Percentiles rank a stretch among this genome's conserved stretches.
Evolutionary conservation across 805 yeast species (phyloP).

Genomic region (Schwanniomyces sp.): DNA sequence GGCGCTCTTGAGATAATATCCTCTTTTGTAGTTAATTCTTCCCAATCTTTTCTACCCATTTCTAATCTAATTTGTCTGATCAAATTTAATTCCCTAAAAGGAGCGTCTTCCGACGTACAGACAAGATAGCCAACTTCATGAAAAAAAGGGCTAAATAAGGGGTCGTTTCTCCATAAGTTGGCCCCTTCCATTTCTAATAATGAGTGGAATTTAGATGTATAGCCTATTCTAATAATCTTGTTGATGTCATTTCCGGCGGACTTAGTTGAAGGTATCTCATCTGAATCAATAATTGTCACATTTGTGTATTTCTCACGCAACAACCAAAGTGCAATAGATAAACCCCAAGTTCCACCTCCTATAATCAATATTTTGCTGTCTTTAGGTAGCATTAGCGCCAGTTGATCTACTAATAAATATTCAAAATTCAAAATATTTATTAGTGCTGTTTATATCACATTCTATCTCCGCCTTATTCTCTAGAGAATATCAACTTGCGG

Average conservation of each 20-base stretch:
- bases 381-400: background rate
- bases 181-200: constrained; percentile 7
- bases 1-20: background rate
- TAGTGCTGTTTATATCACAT: too few relatives aligned
- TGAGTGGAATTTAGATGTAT: constrained; percentile 1
- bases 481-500: too few relatives aligned
- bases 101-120: constrained; percentile 1
- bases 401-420: too few relatives aligned
- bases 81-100: background rate
- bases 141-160: constrained; percentile 9
- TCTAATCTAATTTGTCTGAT: background rate
- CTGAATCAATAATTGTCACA: constrained; percentile 3
- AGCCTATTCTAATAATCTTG: constrained; percentile 3
- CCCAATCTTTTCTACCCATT: background rate
- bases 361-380: constrained; percentile 1
- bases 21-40: background rate
- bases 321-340: constrained; percentile 2
- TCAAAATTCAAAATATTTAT: too few relatives aligned
- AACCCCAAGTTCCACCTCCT: constrained; percentile 6
- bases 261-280: constrained; percentile 1
- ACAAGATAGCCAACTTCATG: constrained; percentile 6
- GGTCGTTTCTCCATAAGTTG: constrained; percentile 6
- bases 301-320: background rate
- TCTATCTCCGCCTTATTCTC: too few relatives aligned
- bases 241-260: constrained; percentile 8